These are phyloP conservation scores for Alternaria triticimaculans DNA, from an alignment of 2,329 filamentous ascomycete species.

Conservation along the genomic window DNA sequence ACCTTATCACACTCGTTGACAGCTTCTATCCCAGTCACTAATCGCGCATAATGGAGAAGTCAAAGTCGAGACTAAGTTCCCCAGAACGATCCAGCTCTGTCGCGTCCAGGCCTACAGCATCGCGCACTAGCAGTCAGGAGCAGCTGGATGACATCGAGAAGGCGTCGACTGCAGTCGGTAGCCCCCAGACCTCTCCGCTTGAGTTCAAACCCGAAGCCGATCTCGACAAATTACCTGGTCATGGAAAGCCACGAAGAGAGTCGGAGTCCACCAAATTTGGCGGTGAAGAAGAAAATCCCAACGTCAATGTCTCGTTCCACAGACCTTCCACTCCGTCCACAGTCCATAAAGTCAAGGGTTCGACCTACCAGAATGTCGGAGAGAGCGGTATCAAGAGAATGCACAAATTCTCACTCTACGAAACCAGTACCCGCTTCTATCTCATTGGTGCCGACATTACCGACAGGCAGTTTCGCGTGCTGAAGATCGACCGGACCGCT, in stretches of 20 bases:
- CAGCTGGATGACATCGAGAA: slow-evolving; percentile 35
- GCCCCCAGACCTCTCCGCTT: slow-evolving; percentile 30
- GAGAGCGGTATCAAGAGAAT: slow-evolving; percentile 63
- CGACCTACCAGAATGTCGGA: slow-evolving; percentile 51
- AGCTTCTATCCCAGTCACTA: neutral
- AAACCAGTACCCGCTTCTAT: slow-evolving; percentile 92
- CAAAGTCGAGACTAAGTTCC: slow-evolving; percentile 26
- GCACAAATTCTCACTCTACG: slow-evolving; percentile 98
- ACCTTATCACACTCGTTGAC: neutral
- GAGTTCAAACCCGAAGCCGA: slow-evolving; percentile 44
- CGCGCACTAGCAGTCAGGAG: slow-evolving; percentile 36
- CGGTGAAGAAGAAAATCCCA: slow-evolving; percentile 52
- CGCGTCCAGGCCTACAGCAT: slow-evolving; percentile 29
- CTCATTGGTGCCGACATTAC: slow-evolving; percentile 91
- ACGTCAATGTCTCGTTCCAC: slow-evolving; percentile 48
- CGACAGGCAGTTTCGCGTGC: slow-evolving; percentile 84
- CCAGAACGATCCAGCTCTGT: slow-evolving; percentile 35
- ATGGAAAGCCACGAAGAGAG: slow-evolving; percentile 36
- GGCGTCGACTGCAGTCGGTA: slow-evolving; percentile 33
- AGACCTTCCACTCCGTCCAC: slow-evolving; percentile 49
- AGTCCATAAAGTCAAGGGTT: slow-evolving; percentile 47
- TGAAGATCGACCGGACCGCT: slow-evolving; percentile 92
- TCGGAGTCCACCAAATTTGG: slow-evolving; percentile 45
- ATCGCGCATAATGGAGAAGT: slow-evolving; percentile 27
- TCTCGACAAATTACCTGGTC: slow-evolving; percentile 35